Evolutionary conservation across 1,284 basidiomycete species (phyloP).

Genomic region (Meripilus lineatus): DNA sequence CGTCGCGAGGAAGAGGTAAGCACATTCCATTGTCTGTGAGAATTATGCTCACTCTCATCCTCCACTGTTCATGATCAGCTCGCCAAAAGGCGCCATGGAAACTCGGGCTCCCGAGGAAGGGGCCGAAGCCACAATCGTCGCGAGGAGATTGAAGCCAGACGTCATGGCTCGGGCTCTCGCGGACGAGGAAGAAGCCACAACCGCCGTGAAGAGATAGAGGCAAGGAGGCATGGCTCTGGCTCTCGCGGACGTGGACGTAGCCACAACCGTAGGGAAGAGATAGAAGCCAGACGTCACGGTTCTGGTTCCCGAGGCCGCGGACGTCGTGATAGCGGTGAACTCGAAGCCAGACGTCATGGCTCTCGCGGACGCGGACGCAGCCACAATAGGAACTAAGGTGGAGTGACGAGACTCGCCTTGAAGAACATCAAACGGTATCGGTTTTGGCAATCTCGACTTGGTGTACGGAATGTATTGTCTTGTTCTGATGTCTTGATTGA

Average conservation of each 20-base stretch:
- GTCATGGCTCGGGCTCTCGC: constrained; percentile 14
- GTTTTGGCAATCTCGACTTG: too few species aligned
- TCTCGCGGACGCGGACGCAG: constrained; percentile 3
- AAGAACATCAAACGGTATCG: too few species aligned
- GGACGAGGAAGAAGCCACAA: constrained; percentile 13
- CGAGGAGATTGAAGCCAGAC: constrained; percentile 11
- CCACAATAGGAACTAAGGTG: too few species aligned
- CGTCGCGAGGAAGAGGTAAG: too few species aligned
- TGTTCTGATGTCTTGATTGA: too few species aligned
- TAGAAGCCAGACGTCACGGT: constrained; percentile 17
- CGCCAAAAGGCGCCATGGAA: constrained; percentile 11
- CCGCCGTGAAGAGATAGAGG: constrained; percentile 3
- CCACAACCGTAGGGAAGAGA: constrained; percentile 5
- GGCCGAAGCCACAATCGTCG: constrained; percentile 8
- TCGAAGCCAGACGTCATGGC: constrained; percentile 7
- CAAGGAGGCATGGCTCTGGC: constrained; percentile 12
- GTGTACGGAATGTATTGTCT: too few species aligned
- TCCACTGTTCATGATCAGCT: too few species aligned
- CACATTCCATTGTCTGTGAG: too few species aligned
- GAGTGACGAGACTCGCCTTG: neutral
- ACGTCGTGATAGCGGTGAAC: neutral
- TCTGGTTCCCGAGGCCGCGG: constrained; percentile 15
- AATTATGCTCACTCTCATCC: too few species aligned
- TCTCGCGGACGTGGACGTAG: constrained; percentile 10
- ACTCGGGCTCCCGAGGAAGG: constrained; percentile 10